phyloP scores from a whole-genome alignment of 2,329 filamentous ascomycete genomes.

The Capronia epimyces region DNA sequence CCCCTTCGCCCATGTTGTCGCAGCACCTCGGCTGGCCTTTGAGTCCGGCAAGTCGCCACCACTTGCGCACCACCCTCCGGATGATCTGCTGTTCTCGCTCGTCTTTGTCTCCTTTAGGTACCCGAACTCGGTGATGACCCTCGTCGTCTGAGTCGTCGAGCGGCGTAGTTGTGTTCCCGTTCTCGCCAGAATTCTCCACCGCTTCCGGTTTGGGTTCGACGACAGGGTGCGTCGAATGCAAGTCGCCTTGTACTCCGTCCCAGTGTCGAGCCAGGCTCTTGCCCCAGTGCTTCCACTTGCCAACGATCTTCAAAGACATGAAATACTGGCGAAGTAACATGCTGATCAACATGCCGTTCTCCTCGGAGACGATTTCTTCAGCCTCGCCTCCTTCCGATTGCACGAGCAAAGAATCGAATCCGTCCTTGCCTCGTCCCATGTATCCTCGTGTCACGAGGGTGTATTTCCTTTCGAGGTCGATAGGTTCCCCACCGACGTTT shows the following conservation, averaged over 20 bases:
- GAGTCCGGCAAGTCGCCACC: slow-evolving; percentile 26
- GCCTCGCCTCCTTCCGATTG: slow-evolving; percentile 68
- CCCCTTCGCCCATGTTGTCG: slow-evolving; percentile 23
- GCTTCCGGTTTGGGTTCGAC: slow-evolving; percentile 16
- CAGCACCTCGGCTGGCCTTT: slow-evolving; percentile 19
- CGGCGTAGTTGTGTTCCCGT: slow-evolving; percentile 25
- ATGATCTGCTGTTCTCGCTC: slow-evolving; percentile 29
- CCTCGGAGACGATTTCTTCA: slow-evolving; percentile 74
- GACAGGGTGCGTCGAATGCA: slow-evolving; percentile 43
- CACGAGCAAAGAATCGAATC: slow-evolving; percentile 70
- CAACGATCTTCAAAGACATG: slow-evolving; percentile 74
- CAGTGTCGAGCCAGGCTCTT: slow-evolving; percentile 60
- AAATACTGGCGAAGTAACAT: slow-evolving; percentile 88
- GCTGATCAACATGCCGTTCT: slow-evolving; percentile 80
- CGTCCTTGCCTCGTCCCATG: slow-evolving; percentile 84
- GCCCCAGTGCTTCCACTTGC: slow-evolving; percentile 70
- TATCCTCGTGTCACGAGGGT: slow-evolving; percentile 76
- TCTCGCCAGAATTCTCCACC: slow-evolving; percentile 4
- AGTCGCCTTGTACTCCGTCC: slow-evolving; percentile 56
- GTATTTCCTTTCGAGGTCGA: slow-evolving; percentile 62
- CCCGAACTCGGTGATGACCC: slow-evolving; percentile 28
- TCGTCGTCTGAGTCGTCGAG: slow-evolving; percentile 49
- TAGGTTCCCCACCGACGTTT: slow-evolving; percentile 55
- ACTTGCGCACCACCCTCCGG: slow-evolving; percentile 26
- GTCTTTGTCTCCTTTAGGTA: slow-evolving; percentile 6